Evolutionary conservation across 202 grass and related monocot species (phyloP).

Genomic region (Setaria viridis): DNA sequence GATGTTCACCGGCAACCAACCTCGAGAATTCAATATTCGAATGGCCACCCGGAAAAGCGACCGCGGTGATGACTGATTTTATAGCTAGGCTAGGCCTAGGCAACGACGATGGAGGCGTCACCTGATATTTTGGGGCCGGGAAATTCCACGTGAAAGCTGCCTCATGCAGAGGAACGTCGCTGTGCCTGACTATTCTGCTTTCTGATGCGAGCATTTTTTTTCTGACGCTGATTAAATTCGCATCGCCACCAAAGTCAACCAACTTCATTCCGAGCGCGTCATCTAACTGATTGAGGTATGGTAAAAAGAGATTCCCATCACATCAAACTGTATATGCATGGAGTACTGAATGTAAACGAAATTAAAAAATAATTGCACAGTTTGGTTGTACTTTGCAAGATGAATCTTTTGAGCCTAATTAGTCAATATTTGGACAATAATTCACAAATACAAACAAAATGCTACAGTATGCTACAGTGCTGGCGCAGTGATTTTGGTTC

Average conservation of each 20-base stretch:
- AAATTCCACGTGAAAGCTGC: conserved; percentile 44
- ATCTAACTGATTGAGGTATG: neutral
- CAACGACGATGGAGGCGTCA: neutral
- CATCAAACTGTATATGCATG: too few species aligned
- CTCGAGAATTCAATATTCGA: conserved; percentile 19
- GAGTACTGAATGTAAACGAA: too few species aligned
- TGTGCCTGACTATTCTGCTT: neutral
- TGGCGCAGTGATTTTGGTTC: too few species aligned
- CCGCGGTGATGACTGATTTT: neutral
- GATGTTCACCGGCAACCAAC: conserved; percentile 49
- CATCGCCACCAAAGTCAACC: conserved; percentile 36
- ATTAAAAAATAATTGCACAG: too few species aligned
- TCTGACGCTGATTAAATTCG: neutral
- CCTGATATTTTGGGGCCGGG: neutral
- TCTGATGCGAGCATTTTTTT: neutral
- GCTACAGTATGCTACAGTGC: too few species aligned
- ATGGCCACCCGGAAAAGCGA: conserved; percentile 10
- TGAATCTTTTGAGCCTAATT: too few species aligned
- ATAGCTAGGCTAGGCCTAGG: neutral
- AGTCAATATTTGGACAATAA: too few species aligned
- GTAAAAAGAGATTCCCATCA: too few species aligned
- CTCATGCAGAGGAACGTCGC: conserved; percentile 18
- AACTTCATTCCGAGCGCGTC: conserved; percentile 11
- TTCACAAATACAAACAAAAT: too few species aligned
- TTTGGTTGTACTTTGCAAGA: too few species aligned